Percentiles rank a stretch among this genome's conserved stretches.
These are phyloP conservation scores for Chrysoporthe cubensis DNA, from an alignment of 2,329 filamentous ascomycete species.

Conservation along the genomic window DNA sequence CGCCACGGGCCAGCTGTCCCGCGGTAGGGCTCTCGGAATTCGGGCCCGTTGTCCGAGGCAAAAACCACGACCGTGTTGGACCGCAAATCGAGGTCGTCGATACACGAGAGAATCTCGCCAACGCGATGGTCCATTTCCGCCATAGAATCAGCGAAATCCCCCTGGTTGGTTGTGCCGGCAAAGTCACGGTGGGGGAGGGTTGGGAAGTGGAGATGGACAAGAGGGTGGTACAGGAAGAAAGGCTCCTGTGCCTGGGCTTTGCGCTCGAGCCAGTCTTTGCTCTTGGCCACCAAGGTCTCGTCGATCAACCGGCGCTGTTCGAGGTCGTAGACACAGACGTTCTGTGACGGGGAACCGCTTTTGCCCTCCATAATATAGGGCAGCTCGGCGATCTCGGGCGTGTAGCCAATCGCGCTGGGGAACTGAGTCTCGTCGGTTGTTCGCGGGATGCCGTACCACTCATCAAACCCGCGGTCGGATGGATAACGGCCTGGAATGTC, in stretches of 20 bases:
- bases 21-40: slow-evolving; percentile 38
- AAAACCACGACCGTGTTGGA: slow-evolving; percentile 42
- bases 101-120: slow-evolving; percentile 32
- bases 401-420: slow-evolving; percentile 39
- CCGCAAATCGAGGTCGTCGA: slow-evolving; percentile 39
- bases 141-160: slow-evolving; percentile 41
- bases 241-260: slow-evolving; percentile 33
- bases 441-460: slow-evolving; percentile 43
- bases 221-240: slow-evolving; percentile 41
- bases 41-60: slow-evolving; percentile 42
- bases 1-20: slow-evolving; percentile 42
- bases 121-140: slow-evolving; percentile 41
- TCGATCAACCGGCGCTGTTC: slow-evolving; percentile 38
- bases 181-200: slow-evolving; percentile 39
- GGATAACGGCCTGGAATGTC: slow-evolving; percentile 42
- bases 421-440: slow-evolving; percentile 44
- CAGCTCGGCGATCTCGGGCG: slow-evolving; percentile 39
- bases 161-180: slow-evolving; percentile 35
- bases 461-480: slow-evolving; percentile 41
- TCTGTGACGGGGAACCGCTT: slow-evolving; percentile 35
- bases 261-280: slow-evolving; percentile 38
- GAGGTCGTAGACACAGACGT: slow-evolving; percentile 40
- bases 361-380: slow-evolving; percentile 41
- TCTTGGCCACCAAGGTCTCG: slow-evolving; percentile 38
- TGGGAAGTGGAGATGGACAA: slow-evolving; percentile 41